phyloP scores from a whole-genome alignment of 2,329 filamentous ascomycete species.

The Cordyceps militaris region DNA sequence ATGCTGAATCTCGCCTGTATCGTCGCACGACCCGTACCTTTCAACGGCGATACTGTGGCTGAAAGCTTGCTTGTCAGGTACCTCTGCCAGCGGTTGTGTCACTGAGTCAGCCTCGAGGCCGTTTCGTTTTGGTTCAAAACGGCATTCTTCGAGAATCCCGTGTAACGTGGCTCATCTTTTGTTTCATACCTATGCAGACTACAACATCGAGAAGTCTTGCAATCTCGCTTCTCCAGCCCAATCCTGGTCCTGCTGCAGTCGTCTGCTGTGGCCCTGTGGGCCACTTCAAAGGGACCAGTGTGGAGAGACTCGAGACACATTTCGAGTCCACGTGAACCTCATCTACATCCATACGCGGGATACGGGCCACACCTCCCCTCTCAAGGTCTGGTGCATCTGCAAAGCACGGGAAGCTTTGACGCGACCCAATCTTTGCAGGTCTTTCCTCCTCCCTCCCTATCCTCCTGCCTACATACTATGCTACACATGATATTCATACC shows the following conservation, averaged over 20 bases:
- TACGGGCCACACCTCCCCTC: conserved; percentile 7
- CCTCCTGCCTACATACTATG: too few species aligned
- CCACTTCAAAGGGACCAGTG: not conserved
- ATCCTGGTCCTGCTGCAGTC: not conserved
- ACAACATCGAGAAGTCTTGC: not conserved
- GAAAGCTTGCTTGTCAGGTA: not conserved
- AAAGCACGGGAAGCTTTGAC: not conserved
- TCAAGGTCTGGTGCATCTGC: not conserved
- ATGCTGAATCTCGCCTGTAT: not conserved
- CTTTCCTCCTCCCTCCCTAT: not conserved
- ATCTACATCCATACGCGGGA: not conserved
- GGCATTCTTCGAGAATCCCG: not conserved
- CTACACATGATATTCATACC: not conserved
- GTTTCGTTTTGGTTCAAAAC: not conserved
- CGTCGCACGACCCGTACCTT: not conserved
- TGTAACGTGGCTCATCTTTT: not conserved
- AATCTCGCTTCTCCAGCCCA: not conserved
- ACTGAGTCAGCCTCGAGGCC: not conserved
- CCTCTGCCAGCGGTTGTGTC: not conserved
- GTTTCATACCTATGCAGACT: not conserved
- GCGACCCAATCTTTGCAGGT: not conserved
- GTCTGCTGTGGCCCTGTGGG: not conserved
- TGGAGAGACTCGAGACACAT: conserved; percentile 9
- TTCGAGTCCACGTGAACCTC: conserved; percentile 11
- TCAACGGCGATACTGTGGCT: not conserved